A percentile compares a stretch with the other conserved stretches of the same genome.
Evolutionary conservation across 2,329 filamentous ascomycete species (phyloP).

Genomic region (Plenodomus lindquistii): DNA sequence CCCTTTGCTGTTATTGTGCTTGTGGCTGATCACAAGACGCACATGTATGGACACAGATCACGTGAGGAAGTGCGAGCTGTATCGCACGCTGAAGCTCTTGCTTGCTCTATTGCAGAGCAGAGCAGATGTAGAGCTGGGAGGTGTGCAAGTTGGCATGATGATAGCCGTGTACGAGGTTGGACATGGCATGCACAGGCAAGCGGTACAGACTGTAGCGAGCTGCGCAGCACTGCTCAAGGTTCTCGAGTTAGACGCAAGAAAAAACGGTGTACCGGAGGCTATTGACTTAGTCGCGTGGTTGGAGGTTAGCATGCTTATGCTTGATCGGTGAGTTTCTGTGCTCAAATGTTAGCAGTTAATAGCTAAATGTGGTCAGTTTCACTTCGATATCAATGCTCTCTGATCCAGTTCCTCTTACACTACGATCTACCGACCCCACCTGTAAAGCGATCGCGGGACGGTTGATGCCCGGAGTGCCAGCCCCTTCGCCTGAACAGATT

Average conservation of each 20-base stretch:
- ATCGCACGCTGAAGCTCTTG: constrained; percentile 12
- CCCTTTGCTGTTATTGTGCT: constrained; percentile 7
- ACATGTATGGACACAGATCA: constrained; percentile 7
- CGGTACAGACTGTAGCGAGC: constrained; percentile 9
- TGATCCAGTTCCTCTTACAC: neutral
- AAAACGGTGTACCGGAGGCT: neutral
- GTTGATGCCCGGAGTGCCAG: no score
- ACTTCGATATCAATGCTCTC: neutral
- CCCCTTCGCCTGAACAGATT: neutral
- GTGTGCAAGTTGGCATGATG: constrained; percentile 9
- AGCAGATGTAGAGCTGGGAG: neutral
- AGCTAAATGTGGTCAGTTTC: neutral
- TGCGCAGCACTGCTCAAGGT: constrained; percentile 6
- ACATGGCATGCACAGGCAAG: constrained; percentile 10
- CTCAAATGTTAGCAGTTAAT: neutral
- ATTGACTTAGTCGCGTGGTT: constrained; percentile 5
- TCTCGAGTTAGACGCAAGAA: constrained; percentile 1
- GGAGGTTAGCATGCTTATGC: constrained; percentile 14
- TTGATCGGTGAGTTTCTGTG: constrained; percentile 5
- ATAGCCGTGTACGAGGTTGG: constrained; percentile 15
- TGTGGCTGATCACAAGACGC: constrained; percentile 10
- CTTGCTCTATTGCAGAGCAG: constrained; percentile 8
- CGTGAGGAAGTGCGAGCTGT: constrained; percentile 4
- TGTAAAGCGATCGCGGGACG: neutral
- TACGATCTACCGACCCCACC: constrained; percentile 6